These are phyloP conservation scores for Verbena officinalis DNA, from an alignment of 257 asterid genomes.

Conservation along the genomic window DNA sequence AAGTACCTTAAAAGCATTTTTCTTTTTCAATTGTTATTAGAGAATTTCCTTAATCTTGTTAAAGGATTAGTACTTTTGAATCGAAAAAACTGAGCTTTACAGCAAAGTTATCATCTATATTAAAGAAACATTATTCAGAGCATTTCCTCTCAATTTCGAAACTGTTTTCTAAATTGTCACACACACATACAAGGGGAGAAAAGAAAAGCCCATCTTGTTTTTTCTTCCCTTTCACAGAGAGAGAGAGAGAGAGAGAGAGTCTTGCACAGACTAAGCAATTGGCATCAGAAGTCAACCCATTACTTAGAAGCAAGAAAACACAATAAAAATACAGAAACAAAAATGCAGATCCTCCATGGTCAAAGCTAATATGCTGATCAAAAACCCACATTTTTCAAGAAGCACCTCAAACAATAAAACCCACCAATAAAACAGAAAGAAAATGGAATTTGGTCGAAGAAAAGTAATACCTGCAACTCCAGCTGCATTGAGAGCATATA, in stretches of 20 bases:
- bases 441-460: conserved; percentile 5
- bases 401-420: conserved; percentile 16
- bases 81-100: background rate
- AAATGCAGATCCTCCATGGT: conserved; percentile 30
- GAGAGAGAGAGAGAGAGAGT: background rate
- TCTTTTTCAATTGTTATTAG: background rate
- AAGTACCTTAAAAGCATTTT: background rate
- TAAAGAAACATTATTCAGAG: background rate
- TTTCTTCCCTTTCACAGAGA: no score
- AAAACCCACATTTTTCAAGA: conserved; percentile 4
- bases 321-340: background rate
- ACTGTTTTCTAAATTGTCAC: background rate
- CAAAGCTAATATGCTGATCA: background rate
- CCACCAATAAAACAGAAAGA: background rate
- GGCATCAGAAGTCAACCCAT: conserved; percentile 15
- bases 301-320: conserved; percentile 4
- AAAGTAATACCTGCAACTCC: conserved; percentile 67
- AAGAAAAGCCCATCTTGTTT: background rate
- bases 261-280: no score
- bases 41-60: background rate
- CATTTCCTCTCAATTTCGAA: background rate
- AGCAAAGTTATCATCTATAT: background rate
- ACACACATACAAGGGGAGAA: background rate
- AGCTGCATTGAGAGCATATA: conserved; percentile 64
- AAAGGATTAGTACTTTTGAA: background rate